Evolutionary conservation across 331 rosid genomes (phyloP).

Genomic region (Pyrus hybrid): DNA sequence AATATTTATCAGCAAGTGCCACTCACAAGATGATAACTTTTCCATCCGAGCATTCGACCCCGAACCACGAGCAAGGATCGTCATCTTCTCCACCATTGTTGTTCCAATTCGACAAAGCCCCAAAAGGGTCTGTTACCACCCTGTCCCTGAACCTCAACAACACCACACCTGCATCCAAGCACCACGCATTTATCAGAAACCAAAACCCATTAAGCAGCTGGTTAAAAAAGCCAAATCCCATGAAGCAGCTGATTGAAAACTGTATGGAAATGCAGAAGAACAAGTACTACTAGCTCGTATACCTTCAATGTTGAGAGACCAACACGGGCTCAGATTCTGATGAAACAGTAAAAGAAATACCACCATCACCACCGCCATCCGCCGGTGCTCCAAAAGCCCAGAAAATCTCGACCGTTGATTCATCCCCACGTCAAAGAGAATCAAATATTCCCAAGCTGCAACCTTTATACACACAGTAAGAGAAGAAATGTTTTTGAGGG

Average conservation of each 20-base stretch:
- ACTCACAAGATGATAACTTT: constrained; percentile 60
- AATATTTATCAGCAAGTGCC: background rate
- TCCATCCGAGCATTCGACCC: constrained; percentile 53
- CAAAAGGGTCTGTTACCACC: constrained; percentile 40
- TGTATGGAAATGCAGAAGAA: constrained; percentile 7
- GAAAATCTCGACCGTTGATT: constrained; percentile 32
- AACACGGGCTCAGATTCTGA: constrained; percentile 25
- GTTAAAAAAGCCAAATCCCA: too few species aligned
- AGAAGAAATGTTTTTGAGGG: background rate
- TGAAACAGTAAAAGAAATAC: constrained; percentile 17
- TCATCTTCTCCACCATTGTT: constrained; percentile 21
- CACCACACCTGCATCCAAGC: constrained; percentile 53
- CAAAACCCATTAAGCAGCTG: background rate
- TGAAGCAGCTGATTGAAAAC: background rate
- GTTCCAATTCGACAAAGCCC: constrained; percentile 54
- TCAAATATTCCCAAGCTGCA: background rate
- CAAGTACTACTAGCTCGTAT: background rate
- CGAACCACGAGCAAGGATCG: constrained; percentile 63
- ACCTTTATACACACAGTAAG: background rate
- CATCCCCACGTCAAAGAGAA: constrained; percentile 21
- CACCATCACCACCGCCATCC: constrained; percentile 15
- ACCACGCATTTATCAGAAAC: background rate
- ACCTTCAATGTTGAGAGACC: constrained; percentile 50
- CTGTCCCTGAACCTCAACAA: constrained; percentile 43
- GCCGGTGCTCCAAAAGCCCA: constrained; percentile 18